These are phyloP conservation scores for Cicer judaicum DNA, from an alignment of 306 rosid species.

Conservation along the genomic window DNA sequence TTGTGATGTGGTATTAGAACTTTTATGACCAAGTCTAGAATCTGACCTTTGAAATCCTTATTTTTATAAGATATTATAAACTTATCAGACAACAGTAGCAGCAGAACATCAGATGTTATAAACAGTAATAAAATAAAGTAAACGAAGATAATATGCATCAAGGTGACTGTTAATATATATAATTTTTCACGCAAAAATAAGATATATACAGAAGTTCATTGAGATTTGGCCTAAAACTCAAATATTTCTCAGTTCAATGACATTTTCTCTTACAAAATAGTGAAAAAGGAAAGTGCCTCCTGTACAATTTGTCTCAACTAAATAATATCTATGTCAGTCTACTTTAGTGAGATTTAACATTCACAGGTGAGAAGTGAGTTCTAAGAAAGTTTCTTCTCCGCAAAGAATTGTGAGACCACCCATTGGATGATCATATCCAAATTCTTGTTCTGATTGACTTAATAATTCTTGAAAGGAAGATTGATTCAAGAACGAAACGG, in stretches of 20 bases:
- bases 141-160: neutral
- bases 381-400: conserved; percentile 18
- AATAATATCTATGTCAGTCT: neutral
- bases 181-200: neutral
- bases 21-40: neutral
- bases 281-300: neutral
- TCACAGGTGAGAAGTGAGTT: conserved; percentile 27
- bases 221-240: neutral
- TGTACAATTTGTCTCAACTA: conserved; percentile 34
- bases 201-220: neutral
- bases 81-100: neutral
- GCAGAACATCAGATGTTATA: neutral
- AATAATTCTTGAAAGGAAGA: conserved; percentile 46
- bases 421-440: no score
- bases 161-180: neutral
- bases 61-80: neutral
- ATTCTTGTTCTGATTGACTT: conserved; percentile 4
- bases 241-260: neutral
- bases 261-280: neutral
- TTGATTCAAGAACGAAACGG: conserved; percentile 27
- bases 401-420: conserved; percentile 45
- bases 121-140: neutral
- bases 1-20: neutral
- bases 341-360: neutral
- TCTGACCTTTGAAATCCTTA: no score